Percentiles rank a stretch among this genome's conserved stretches.
Evolutionary conservation across 805 yeast genomes (phyloP).

Genomic region (Wickerhamiella domercqiae): DNA sequence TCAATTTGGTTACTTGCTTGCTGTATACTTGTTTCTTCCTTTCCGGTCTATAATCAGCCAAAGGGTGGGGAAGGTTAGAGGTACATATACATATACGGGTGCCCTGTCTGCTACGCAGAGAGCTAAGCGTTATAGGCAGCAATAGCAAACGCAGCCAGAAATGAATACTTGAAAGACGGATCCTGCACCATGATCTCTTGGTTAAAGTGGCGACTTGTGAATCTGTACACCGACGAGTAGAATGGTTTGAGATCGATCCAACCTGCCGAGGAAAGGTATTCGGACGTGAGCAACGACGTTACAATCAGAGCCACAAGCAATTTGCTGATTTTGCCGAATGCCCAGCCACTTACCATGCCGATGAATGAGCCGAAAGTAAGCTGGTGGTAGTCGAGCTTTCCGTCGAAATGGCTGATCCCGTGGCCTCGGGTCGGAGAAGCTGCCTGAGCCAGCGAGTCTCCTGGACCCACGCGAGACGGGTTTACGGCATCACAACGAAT

Average conservation of each 20-base stretch:
- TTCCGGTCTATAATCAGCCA: no score
- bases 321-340: conserved; percentile 45
- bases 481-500: not conserved
- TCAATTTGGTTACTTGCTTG: no score
- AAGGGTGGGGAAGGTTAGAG: no score
- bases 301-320: conserved; percentile 36
- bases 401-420: conserved; percentile 14
- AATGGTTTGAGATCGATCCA: conserved; percentile 22
- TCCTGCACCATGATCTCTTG: conserved; percentile 36
- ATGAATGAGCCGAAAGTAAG: conserved; percentile 48
- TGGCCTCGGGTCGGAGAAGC: conserved; percentile 9
- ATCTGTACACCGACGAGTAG: conserved; percentile 14
- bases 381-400: conserved; percentile 39
- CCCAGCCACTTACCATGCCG: conserved; percentile 42
- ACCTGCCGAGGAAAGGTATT: conserved; percentile 42
- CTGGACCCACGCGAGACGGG: conserved; percentile 3
- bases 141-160: conserved; percentile 27
- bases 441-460: conserved; percentile 12
- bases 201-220: conserved; percentile 27
- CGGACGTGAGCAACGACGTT: conserved; percentile 31
- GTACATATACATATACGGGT: no score
- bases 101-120: no score
- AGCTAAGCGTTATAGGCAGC: conserved; percentile 23
- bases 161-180: conserved; percentile 47
- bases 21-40: no score